Evolutionary conservation across 2,329 filamentous ascomycete genomes (phyloP), one percentile per base, ranked within the genome.

Genomic region (Beauveria sp.): DNA sequence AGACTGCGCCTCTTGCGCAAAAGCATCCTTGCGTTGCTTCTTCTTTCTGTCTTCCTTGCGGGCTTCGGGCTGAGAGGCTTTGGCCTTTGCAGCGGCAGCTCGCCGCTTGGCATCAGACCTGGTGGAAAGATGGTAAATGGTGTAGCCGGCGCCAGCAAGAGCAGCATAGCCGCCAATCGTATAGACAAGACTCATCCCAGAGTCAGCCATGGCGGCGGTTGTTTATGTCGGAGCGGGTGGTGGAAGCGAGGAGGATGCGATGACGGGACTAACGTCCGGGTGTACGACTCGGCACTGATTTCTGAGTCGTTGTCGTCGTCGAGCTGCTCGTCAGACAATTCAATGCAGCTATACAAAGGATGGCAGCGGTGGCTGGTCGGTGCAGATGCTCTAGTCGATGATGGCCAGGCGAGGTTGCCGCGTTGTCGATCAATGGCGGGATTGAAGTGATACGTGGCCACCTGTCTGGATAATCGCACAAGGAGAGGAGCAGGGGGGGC

Each of bases 1-100:
- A 50, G 75, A 71, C 59, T 75, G 71, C 24, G 70, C 67, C 55
- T 72, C 73, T 22, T 72, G 70, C 47, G 70, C 70, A 64, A 75
- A 77, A 63, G 71, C 75, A 63, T 77, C 76, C 67, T 74, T 67
- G 6, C 77, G 75, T 68, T 80, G 78, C 66, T 78, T 79, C 71
- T 79, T 79, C 66, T 78, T 78, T 14, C 70, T 71, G 48, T 75
- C 75, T 54, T 76, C 74, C 61, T 77, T 78, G 52, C 72, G 72
- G 26, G 69, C 67, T 65, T 76, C 72, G 18, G 64, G 57, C 28
- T 71, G 69, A 14, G 67, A 37, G 51, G 61, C 57, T 64, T 74
- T 76, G 44, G 68, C 54, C 48, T 69, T 64, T 7, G 67, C 62
- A 28, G 67, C 64, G 30, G 63, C 63, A 41, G 69, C 65, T 62